Evolutionary conservation across 1,284 basidiomycete genomes (phyloP), one percentile per base, ranked within the genome.

Genomic region (Rhodotorula glutinis): DNA sequence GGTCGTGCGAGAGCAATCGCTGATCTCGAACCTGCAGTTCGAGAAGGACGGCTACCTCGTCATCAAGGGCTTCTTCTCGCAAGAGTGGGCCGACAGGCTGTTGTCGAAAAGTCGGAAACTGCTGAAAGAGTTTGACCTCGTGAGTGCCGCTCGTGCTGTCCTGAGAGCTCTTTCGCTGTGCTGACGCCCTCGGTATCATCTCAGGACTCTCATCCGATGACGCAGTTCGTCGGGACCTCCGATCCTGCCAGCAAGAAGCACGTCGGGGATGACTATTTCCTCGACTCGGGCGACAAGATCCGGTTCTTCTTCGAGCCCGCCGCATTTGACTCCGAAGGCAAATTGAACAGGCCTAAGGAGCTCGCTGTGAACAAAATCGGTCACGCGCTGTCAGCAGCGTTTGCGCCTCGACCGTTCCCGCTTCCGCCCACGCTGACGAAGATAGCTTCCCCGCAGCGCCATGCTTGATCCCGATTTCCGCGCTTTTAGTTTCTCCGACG

Each of bases 211-310:
- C 95, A 98, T 78, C 94, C 95, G 0, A 79, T 89, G 77, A 97
- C 92, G 10, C 89, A 87, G 73, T 98, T 98, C 80, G 89, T 87
- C 30, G 94, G 92, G 0, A 52, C 43, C 2, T 84, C 84, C 16
- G 84, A 85, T 21, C 86, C 46, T 8, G 46, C 33, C 88, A 69
- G 83, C 84, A 63, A 63, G n/a, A 57, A 63, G 49, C 61, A 63
- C 74, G 83, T 91, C 47, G 92, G 92, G 0, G 92, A 98, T 76
- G 86, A 91, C 33, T 98, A 98, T 79, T 98, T 98, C 76, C 81
- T 98, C 62, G 85, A 82, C 19, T 92, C 90, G 2, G 91, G 91
- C 2, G 91, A 97, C 79, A 95, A 96, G 63, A 90, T 93, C 79
- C 85, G 89, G 3, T 93, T 87, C 79, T 95, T 95, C 77, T 81